Conservation (phyloP, 345 rosid genomes). For the Hibiscus tridactylites region DNA sequence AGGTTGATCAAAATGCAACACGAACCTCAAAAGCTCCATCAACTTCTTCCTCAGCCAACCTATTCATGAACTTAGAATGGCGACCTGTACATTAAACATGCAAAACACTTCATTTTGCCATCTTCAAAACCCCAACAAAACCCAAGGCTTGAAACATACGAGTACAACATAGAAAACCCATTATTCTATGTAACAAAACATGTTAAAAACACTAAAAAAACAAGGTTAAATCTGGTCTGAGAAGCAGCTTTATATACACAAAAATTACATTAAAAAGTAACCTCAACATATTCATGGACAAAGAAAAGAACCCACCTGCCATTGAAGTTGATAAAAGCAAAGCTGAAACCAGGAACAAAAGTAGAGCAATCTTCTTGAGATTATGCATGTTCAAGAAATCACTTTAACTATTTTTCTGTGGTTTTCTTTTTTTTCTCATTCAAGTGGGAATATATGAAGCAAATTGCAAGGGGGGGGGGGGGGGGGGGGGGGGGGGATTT, state of each 20-base stretch:
- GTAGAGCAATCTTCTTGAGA: constrained; percentile 7
- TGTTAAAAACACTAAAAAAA: not conserved
- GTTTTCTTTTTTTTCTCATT: not conserved
- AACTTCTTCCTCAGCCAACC: constrained; percentile 11
- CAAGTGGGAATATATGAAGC: not conserved
- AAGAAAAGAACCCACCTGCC: constrained; percentile 5
- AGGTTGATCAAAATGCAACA: not conserved
- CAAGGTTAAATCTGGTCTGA: not conserved
- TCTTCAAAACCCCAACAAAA: constrained; percentile 18
- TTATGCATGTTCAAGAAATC: not conserved
- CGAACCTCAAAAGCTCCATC: constrained; percentile 30
- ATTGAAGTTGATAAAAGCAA: constrained; percentile 11
- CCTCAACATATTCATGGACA: too few relatives aligned
- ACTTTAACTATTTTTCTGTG: too few relatives aligned
- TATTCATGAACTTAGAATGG: constrained; percentile 21
- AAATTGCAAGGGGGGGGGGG: not conserved
- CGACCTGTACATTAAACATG: constrained; percentile 30
- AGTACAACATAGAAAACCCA: not conserved
- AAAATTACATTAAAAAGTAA: too few relatives aligned
- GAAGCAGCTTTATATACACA: not conserved
- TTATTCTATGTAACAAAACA: not conserved
- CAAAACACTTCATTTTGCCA: not conserved
- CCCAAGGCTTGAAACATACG: not conserved
- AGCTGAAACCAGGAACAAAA: constrained; percentile 12
- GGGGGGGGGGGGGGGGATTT: not conserved